phyloP scores from a whole-genome alignment of 1,139 yeast genomes.

The Scheffersomyces cryptocercus region DNA sequence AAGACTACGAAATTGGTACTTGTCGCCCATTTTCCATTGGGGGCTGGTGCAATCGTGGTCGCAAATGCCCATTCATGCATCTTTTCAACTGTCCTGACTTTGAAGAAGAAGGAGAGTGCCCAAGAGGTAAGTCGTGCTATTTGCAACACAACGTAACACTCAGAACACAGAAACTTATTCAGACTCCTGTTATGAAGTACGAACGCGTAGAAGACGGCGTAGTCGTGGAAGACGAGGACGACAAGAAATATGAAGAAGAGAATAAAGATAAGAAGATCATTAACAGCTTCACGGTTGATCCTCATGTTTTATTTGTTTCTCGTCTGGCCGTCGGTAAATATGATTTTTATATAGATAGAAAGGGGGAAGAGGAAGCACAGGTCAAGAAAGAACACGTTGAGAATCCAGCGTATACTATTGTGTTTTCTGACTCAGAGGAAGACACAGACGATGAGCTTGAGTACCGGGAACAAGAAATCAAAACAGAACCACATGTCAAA shows the following conservation, averaged over 20 bases:
- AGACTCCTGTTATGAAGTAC: conserved; percentile 19
- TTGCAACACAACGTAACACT: conserved; percentile 47
- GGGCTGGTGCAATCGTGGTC: conserved; percentile 70
- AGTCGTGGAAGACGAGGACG: conserved; percentile 31
- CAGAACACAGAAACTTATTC: conserved; percentile 29
- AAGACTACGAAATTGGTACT: conserved; percentile 43
- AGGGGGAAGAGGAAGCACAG: conserved; percentile 3
- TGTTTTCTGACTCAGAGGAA: conserved; percentile 22
- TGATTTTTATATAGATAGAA: conserved; percentile 28
- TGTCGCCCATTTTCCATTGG: conserved; percentile 69
- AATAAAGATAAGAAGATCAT: conserved; percentile 19
- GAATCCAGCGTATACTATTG: conserved; percentile 19
- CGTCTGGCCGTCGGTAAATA: conserved; percentile 24
- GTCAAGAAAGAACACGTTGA: not conserved
- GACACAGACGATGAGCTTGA: conserved; percentile 1
- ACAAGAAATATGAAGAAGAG: conserved; percentile 12
- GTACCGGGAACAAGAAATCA: no score
- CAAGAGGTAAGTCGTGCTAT: conserved; percentile 48
- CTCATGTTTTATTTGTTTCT: conserved; percentile 22
- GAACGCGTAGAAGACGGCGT: conserved; percentile 21
- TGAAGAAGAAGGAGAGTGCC: conserved; percentile 60
- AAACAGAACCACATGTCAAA: no score
- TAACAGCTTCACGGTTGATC: conserved; percentile 40
- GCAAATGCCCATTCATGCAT: conserved; percentile 58
- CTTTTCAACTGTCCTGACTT: conserved; percentile 70